Evolutionary conservation across 805 yeast genomes (phyloP), one percentile per base, ranked within the genome.

Genomic region (Cyberlindnera nakhonratchasimensis): DNA sequence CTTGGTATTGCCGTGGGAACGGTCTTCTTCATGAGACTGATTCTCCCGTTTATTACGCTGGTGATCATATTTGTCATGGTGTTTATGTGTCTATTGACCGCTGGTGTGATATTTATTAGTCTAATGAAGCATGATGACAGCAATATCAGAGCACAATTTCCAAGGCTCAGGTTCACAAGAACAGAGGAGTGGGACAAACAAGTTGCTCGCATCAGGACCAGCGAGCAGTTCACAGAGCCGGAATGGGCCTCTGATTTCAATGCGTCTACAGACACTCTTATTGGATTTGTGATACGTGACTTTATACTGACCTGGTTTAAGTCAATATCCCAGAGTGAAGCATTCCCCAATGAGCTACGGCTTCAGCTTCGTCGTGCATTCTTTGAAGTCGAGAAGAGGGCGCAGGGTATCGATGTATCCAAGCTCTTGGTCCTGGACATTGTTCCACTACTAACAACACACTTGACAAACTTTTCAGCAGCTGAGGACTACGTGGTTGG

Each of bases 361-460:
- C 24, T 46, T 1, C 74, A 77, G 40, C 53, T 82, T 17, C 63
- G 71, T 8, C 37, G 48, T 3, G 72, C 74, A 0, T 55, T 79
- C 2, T 51, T 48, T 8, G 62, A 62, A 16, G 39, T 88, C 7
- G 70, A 71, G 20, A 44, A 48, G 4, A 61, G 82, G 23, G 43
- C 81, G 1, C 54, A 47, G 0, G 52, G 56, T 0, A 43, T 79
- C 1, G 87, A 86, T 53, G 62, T 75, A 17, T 69, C 88, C 1
- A 71, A 71, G 31, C 55, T 87, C 23, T 46, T 84, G 3, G 80
- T 86, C 1, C 63, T 77, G 23, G 71, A 71, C 34, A 26, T 86
- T 0, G 42, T 86, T 6, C 96, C 96, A 0, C 52, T 82, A 1
- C 6, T 87, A 2, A 80, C 86, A 1, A 74, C 71, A 11, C 96